Evolutionary conservation across 345 rosid species (phyloP).

Genomic region (Salix koriyanagi): DNA sequence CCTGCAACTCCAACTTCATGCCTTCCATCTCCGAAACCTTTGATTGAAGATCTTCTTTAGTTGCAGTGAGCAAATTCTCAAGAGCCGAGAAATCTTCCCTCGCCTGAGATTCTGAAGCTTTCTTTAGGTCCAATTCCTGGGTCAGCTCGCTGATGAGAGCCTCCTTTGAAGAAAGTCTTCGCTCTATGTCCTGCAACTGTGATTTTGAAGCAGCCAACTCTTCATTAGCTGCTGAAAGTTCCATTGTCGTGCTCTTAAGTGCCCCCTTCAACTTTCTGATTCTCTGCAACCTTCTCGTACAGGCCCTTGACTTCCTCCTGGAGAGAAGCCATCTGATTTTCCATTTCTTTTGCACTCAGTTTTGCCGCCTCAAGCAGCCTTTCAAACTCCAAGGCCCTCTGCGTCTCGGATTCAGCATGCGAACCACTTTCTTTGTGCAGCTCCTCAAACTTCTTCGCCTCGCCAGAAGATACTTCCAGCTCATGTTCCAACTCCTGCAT

Average conservation of each 20-base stretch:
- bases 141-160: conserved; percentile 46
- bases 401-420: conserved; percentile 72
- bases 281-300: conserved; percentile 59
- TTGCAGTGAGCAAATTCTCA: conserved; percentile 39
- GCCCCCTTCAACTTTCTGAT: conserved; percentile 62
- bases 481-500: conserved; percentile 60
- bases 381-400: conserved; percentile 72
- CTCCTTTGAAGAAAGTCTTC: conserved; percentile 63
- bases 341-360: conserved; percentile 52
- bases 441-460: conserved; percentile 73
- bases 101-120: conserved; percentile 58
- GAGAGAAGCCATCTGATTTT: conserved; percentile 50
- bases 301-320: conserved; percentile 71
- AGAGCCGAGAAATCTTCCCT: conserved; percentile 56
- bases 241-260: conserved; percentile 50
- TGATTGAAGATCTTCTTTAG: conserved; percentile 52
- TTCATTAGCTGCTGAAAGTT: conserved; percentile 61
- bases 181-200: conserved; percentile 49
- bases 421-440: conserved; percentile 69
- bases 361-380: conserved; percentile 62
- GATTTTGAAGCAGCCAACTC: conserved; percentile 60
- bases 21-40: conserved; percentile 56
- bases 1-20: conserved; percentile 44
- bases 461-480: conserved; percentile 50
- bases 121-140: conserved; percentile 58